phyloP scores from a whole-genome alignment of 169 alveolate species.

The Plasmodium inui region DNA sequence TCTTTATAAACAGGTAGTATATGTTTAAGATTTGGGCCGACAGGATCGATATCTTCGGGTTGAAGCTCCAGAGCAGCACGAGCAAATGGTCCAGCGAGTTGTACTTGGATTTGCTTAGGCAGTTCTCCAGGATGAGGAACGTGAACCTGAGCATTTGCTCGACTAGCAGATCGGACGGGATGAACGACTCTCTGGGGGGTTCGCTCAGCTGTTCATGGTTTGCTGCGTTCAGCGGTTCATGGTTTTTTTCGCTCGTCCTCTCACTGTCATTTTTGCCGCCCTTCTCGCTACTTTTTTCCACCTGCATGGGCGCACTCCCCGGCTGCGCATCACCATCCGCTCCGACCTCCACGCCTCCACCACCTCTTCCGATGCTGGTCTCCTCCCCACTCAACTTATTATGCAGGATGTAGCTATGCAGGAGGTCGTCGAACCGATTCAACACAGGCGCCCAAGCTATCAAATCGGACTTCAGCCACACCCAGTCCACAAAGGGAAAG shows the following conservation, averaged over 20 bases:
- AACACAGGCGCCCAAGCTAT: constrained; percentile 88
- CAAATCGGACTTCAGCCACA: constrained; percentile 85
- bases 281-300: not conserved
- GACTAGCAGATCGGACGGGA: constrained; percentile 58
- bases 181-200: not conserved
- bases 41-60: constrained; percentile 58
- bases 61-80: constrained; percentile 65
- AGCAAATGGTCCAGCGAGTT: constrained; percentile 82
- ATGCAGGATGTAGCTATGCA: constrained; percentile 73
- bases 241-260: not conserved
- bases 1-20: constrained; percentile 57
- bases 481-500: constrained; percentile 85
- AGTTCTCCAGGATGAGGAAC: constrained; percentile 81
- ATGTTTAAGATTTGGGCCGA: constrained; percentile 65
- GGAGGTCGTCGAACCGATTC: constrained; percentile 84
- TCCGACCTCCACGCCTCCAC: not conserved
- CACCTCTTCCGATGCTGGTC: constrained; percentile 27
- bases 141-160: constrained; percentile 79
- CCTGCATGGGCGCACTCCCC: not conserved
- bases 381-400: constrained; percentile 64
- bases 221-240: too few species aligned
- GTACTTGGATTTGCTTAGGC: constrained; percentile 81
- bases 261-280: not conserved
- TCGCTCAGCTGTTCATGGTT: not conserved
- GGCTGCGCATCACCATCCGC: not conserved